A percentile compares a stretch with the other conserved stretches of the same genome.
These are phyloP conservation scores for Colletotrichum phormii DNA, from an alignment of 2,329 filamentous ascomycete genomes.

Conservation along the genomic window DNA sequence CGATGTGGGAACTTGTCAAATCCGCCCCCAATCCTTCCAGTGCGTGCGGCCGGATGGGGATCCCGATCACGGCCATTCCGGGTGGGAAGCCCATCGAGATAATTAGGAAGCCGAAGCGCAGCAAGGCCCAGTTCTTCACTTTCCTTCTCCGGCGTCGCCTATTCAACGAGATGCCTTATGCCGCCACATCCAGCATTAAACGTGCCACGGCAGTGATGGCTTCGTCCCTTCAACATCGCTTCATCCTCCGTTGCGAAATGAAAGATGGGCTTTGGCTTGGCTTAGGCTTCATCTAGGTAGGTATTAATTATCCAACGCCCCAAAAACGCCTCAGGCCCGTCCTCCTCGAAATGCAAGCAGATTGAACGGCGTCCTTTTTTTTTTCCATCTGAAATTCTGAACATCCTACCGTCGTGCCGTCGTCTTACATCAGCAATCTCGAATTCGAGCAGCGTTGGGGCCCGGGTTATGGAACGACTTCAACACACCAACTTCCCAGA, in stretches of 20 bases:
- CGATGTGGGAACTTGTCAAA: conserved; percentile 9
- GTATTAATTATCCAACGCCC: background rate
- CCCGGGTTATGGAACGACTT: background rate
- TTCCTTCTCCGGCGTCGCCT: conserved; percentile 6
- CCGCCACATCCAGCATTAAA: background rate
- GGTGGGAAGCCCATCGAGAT: background rate
- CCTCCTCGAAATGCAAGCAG: conserved; percentile 3
- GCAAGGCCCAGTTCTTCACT: background rate
- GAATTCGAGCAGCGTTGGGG: background rate
- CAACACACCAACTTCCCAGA: background rate
- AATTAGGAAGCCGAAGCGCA: background rate
- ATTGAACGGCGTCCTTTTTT: conserved; percentile 1
- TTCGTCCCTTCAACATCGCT: background rate
- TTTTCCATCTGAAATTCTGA: conserved; percentile 15
- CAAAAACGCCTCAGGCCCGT: conserved; percentile 1
- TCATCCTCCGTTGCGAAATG: conserved; percentile 9
- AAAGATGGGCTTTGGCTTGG: background rate
- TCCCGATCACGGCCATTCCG: conserved; percentile 1
- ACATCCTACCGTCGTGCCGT: background rate
- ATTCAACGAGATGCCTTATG: background rate
- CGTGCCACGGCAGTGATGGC: background rate
- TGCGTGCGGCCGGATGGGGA: background rate
- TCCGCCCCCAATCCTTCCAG: conserved; percentile 11
- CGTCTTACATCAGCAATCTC: conserved; percentile 9
- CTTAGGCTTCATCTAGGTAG: background rate